Conservation (phyloP, 768 basidiomycete species). For the Tylopilus balloui region DNA sequence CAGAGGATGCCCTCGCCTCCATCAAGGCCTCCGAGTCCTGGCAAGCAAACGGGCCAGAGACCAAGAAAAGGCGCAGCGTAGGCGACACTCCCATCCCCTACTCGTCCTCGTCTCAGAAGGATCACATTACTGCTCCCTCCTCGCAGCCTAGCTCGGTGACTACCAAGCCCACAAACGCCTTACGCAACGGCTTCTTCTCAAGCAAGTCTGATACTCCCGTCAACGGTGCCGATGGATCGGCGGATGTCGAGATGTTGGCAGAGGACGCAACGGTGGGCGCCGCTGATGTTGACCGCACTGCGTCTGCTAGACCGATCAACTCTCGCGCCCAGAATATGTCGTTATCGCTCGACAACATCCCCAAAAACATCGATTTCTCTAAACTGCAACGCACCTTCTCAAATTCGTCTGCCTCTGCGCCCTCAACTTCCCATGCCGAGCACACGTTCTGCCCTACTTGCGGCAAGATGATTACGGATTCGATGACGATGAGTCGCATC, state of each 20-base stretch:
- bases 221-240: slow-evolving; percentile 8
- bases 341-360: slow-evolving; percentile 51
- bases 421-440: slow-evolving; percentile 39
- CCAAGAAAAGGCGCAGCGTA: slow-evolving; percentile 44
- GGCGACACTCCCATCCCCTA: slow-evolving; percentile 34
- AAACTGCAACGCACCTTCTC: slow-evolving; percentile 31
- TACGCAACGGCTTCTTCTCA: slow-evolving; percentile 22
- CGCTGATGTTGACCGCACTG: slow-evolving; percentile 21
- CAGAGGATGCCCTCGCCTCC: slow-evolving; percentile 43
- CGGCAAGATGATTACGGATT: slow-evolving; percentile 47
- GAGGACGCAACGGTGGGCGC: slow-evolving; percentile 26
- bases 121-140: slow-evolving; percentile 8
- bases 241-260: slow-evolving; percentile 29
- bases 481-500: slow-evolving; percentile 34
- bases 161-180: slow-evolving; percentile 11
- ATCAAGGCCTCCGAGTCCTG: slow-evolving; percentile 38
- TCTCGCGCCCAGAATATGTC: slow-evolving; percentile 39
- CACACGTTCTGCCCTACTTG: slow-evolving; percentile 52
- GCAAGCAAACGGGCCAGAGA: slow-evolving; percentile 35
- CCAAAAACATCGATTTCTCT: slow-evolving; percentile 35
- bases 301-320: slow-evolving; percentile 23
- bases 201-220: slow-evolving; percentile 19
- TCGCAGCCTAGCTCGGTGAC: slow-evolving; percentile 26
- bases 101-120: slow-evolving; percentile 27
- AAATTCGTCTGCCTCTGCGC: slow-evolving; percentile 39